Percentiles rank a stretch among this genome's conserved stretches.
Evolutionary conservation across 495 filamentous ascomycete species (phyloP).

Genomic region (Penicillium malachiteum): DNA sequence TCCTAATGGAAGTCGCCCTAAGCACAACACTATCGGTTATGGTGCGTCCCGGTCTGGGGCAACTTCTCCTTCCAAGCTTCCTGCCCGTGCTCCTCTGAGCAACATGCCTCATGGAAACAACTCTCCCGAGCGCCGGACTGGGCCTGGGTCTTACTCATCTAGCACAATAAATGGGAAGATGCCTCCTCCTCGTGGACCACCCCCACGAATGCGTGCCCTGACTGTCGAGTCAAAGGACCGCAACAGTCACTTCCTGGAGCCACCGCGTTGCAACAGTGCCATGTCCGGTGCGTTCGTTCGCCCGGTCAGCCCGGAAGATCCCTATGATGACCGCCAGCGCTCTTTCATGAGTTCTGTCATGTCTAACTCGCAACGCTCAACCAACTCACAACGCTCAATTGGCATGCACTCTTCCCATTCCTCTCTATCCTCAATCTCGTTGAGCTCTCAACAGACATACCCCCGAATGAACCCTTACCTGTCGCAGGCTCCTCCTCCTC

Average conservation of each 20-base stretch:
- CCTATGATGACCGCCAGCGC: conserved; percentile 70
- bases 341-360: conserved; percentile 51
- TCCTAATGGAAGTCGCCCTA: conserved; percentile 53
- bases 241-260: conserved; percentile 56
- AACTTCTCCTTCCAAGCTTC: conserved; percentile 76
- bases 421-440: conserved; percentile 36
- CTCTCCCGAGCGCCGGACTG: conserved; percentile 70
- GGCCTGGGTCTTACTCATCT: conserved; percentile 48
- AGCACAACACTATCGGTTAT: conserved; percentile 57
- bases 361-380: conserved; percentile 38
- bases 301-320: conserved; percentile 78
- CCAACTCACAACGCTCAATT: conserved; percentile 14
- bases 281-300: conserved; percentile 67
- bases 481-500: conserved; percentile 44
- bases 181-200: conserved; percentile 65
- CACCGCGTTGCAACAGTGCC: conserved; percentile 65
- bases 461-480: conserved; percentile 44
- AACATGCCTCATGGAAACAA: conserved; percentile 80
- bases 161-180: conserved; percentile 59
- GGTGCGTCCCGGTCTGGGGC: conserved; percentile 38
- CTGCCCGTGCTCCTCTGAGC: conserved; percentile 73
- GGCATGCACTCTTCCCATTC: conserved; percentile 43
- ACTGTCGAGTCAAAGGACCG: conserved; percentile 68
- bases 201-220: conserved; percentile 83
- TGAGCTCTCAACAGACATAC: conserved; percentile 38